A percentile compares a stretch with the other conserved stretches of the same genome.
These are phyloP conservation scores for Exidia glandulosa DNA, from an alignment of 768 basidiomycete species.

Conservation along the genomic window DNA sequence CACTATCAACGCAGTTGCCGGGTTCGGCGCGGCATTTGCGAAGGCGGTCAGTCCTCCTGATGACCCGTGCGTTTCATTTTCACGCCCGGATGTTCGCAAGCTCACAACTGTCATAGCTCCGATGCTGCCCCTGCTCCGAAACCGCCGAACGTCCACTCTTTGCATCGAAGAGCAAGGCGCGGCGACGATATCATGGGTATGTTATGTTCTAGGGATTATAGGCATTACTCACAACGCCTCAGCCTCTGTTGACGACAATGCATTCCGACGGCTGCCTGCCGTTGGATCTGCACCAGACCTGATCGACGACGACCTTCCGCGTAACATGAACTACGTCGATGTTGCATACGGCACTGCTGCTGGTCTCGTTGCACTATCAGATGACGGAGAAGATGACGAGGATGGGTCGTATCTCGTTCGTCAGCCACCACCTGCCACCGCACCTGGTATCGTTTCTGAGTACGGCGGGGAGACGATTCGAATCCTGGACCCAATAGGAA, in stretches of 20 bases:
- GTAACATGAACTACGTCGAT: slow-evolving; percentile 80
- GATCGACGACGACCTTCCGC: slow-evolving; percentile 85
- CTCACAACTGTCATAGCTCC: slow-evolving; percentile 21
- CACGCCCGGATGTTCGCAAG: not conserved
- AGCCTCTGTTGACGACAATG: slow-evolving; percentile 75
- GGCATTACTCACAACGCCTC: not conserved
- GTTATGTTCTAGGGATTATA: not conserved
- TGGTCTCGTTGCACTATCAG: slow-evolving; percentile 58
- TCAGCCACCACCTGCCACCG: not conserved
- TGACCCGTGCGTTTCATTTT: not conserved
- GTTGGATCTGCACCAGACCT: slow-evolving; percentile 75
- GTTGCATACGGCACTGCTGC: slow-evolving; percentile 69
- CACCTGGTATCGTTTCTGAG: slow-evolving; percentile 39
- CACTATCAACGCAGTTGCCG: slow-evolving; percentile 47
- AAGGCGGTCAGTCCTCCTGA: not conserved
- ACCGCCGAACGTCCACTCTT: not conserved
- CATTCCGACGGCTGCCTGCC: slow-evolving; percentile 66
- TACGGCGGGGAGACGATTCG: slow-evolving; percentile 81
- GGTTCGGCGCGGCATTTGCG: slow-evolving; percentile 41
- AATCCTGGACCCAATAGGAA: slow-evolving; percentile 50
- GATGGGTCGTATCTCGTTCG: not conserved
- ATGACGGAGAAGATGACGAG: slow-evolving; percentile 60
- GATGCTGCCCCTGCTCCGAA: slow-evolving; percentile 2
- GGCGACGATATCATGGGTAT: slow-evolving; percentile 17
- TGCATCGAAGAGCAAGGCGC: not conserved